These are phyloP conservation scores for Cyclotella baltica DNA, from an alignment of 108 stramenopile genomes.

Conservation along the genomic window DNA sequence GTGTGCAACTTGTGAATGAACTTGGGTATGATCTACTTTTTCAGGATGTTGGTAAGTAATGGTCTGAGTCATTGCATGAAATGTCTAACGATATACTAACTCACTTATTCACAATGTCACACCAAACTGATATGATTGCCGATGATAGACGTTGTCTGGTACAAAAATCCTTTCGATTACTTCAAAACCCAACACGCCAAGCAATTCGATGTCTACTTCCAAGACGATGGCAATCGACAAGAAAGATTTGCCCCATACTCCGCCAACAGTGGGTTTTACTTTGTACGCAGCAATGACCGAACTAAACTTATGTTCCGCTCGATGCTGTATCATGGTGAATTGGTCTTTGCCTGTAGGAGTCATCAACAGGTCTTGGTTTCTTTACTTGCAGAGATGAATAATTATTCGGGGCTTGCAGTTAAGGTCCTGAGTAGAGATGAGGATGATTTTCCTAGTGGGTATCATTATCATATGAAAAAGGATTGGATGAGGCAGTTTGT, in stretches of 20 bases:
- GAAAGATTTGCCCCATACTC: slow-evolving; percentile 68
- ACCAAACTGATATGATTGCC: too few relatives aligned
- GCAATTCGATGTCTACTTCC: slow-evolving; percentile 83
- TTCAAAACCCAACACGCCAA: slow-evolving; percentile 41
- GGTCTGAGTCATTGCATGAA: background rate
- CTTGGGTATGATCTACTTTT: slow-evolving; percentile 72
- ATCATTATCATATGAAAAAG: slow-evolving; percentile 56
- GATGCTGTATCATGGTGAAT: slow-evolving; percentile 65
- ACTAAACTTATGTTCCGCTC: slow-evolving; percentile 67
- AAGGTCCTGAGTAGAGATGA: slow-evolving; percentile 68
- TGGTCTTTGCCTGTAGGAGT: slow-evolving; percentile 60
- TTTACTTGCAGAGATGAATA: slow-evolving; percentile 67
- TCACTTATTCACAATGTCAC: background rate
- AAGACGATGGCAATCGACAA: slow-evolving; percentile 73
- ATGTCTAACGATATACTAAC: background rate
- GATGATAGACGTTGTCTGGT: slow-evolving; percentile 43
- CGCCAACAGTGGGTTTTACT: slow-evolving; percentile 91
- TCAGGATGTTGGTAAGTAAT: slow-evolving; percentile 78
- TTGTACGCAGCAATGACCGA: slow-evolving; percentile 64
- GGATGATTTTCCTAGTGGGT: slow-evolving; percentile 41
- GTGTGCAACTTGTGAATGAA: slow-evolving; percentile 40
- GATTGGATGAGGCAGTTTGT: slow-evolving; percentile 49
- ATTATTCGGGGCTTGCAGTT: slow-evolving; percentile 67
- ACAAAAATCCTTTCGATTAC: slow-evolving; percentile 64
- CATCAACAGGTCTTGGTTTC: slow-evolving; percentile 77